phyloP scores from a whole-genome alignment of 495 filamentous ascomycete species.

The Penicillium paradoxum region DNA sequence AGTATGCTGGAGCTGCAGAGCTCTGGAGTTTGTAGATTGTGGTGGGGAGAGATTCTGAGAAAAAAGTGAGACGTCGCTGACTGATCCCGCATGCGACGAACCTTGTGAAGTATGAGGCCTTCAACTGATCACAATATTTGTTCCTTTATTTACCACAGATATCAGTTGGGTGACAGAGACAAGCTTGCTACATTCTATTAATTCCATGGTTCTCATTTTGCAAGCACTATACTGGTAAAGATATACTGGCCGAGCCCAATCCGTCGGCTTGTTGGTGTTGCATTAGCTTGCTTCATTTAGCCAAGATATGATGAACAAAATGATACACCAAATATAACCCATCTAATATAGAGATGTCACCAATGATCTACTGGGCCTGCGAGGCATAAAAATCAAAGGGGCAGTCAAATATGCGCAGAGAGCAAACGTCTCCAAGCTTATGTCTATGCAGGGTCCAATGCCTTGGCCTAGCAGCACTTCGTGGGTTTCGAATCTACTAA shows the following conservation, averaged over 20 bases:
- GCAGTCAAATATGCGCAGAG: neutral
- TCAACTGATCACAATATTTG: neutral
- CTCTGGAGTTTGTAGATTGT: slow-evolving; percentile 10
- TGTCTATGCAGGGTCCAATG: neutral
- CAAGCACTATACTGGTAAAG: too few relatives aligned
- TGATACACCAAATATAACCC: too few relatives aligned
- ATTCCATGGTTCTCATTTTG: too few relatives aligned
- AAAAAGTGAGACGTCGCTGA: slow-evolving; percentile 24
- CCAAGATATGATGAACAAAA: too few relatives aligned
- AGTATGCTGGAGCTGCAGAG: slow-evolving; percentile 9
- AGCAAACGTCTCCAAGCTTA: neutral
- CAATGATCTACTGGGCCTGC: neutral
- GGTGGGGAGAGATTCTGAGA: slow-evolving; percentile 11
- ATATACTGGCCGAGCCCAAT: too few relatives aligned
- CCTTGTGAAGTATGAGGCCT: neutral
- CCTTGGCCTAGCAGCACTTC: neutral
- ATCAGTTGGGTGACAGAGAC: neutral
- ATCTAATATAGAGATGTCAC: neutral
- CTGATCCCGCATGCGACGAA: slow-evolving; percentile 18
- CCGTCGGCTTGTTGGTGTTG: too few relatives aligned
- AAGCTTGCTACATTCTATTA: too few relatives aligned
- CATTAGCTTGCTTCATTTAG: too few relatives aligned
- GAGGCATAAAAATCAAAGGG: neutral
- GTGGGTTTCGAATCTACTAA: neutral
- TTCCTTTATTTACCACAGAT: neutral